Percentiles rank a stretch among this genome's conserved stretches.
phyloP scores from a whole-genome alignment of 306 rosid species.

The Fagus crenata region DNA sequence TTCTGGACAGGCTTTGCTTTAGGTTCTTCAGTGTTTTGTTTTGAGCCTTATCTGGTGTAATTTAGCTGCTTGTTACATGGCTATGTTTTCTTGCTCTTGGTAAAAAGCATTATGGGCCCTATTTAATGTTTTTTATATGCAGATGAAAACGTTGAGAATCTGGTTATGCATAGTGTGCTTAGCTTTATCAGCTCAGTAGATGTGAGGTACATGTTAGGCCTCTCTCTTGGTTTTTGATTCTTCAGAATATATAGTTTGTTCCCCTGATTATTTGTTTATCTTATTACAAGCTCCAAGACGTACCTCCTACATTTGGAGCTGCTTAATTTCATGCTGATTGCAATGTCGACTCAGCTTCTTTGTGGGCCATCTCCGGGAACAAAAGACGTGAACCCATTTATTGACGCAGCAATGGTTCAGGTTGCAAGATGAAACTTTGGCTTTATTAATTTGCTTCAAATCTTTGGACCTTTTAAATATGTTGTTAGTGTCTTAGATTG shows the following conservation, averaged over 20 bases:
- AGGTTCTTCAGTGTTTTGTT: not conserved
- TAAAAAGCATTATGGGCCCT: not conserved
- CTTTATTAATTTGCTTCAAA: slow-evolving; percentile 24
- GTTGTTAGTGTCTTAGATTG: slow-evolving; percentile 25
- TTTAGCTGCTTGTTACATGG: not conserved
- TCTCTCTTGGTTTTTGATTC: slow-evolving; percentile 31
- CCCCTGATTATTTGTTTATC: slow-evolving; percentile 40
- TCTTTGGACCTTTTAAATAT: slow-evolving; percentile 21
- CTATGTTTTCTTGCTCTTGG: slow-evolving; percentile 6
- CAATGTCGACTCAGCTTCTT: slow-evolving; percentile 97
- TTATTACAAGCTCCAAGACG: slow-evolving; percentile 51
- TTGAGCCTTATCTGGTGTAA: not conserved
- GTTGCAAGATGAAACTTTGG: slow-evolving; percentile 48
- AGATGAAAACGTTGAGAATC: slow-evolving; percentile 68
- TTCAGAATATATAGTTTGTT: slow-evolving; percentile 28
- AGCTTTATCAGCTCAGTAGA: slow-evolving; percentile 76
- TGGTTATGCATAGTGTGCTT: slow-evolving; percentile 69
- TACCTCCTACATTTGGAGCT: slow-evolving; percentile 83
- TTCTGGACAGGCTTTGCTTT: not conserved
- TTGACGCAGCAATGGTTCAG: slow-evolving; percentile 94
- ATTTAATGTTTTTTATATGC: slow-evolving; percentile 40
- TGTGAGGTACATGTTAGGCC: slow-evolving; percentile 66
- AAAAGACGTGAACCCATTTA: slow-evolving; percentile 78
- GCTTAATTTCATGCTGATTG: slow-evolving; percentile 87
- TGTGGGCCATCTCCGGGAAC: slow-evolving; percentile 94